Conservation (phyloP, 108 stramenopile genomes). For the Asterionellopsis glacialis region DNA sequence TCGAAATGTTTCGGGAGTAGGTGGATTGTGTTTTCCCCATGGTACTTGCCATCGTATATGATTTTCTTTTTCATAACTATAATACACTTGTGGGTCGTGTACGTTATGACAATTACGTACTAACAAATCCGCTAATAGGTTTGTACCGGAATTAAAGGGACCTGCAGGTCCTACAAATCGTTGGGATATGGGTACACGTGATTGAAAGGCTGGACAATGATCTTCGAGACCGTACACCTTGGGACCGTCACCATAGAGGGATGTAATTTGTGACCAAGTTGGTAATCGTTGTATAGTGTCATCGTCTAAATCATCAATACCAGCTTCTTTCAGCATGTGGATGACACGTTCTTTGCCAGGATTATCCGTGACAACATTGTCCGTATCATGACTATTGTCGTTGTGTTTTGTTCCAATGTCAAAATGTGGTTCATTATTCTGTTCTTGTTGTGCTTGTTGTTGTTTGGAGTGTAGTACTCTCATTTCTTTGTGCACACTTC, state of each 20-base stretch:
- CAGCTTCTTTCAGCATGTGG: no score
- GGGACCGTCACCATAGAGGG: constrained; percentile 53
- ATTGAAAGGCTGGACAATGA: constrained; percentile 52
- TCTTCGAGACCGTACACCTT: constrained; percentile 59
- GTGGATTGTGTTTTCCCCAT: constrained; percentile 12
- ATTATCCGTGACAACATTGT: no score
- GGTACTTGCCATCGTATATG: constrained; percentile 11
- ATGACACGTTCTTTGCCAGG: no score
- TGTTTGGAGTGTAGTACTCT: no score
- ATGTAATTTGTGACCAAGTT: constrained; percentile 32
- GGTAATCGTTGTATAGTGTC: constrained; percentile 25
- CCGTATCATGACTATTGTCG: no score
- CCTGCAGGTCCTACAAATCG: constrained; percentile 51
- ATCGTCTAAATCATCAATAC: constrained; percentile 11
- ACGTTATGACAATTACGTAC: constrained; percentile 22
- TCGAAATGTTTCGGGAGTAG: constrained; percentile 3
- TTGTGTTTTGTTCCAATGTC: no score
- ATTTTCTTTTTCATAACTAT: constrained; percentile 4
- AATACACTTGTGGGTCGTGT: background rate
- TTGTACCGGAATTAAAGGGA: constrained; percentile 83
- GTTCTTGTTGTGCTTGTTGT: no score
- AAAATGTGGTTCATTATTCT: no score
- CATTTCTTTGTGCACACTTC: no score
- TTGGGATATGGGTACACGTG: constrained; percentile 28
- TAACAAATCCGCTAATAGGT: constrained; percentile 50